Conservation (phyloP, 2,329 filamentous ascomycete species). For the Aspergillus ochraceoroseus region DNA sequence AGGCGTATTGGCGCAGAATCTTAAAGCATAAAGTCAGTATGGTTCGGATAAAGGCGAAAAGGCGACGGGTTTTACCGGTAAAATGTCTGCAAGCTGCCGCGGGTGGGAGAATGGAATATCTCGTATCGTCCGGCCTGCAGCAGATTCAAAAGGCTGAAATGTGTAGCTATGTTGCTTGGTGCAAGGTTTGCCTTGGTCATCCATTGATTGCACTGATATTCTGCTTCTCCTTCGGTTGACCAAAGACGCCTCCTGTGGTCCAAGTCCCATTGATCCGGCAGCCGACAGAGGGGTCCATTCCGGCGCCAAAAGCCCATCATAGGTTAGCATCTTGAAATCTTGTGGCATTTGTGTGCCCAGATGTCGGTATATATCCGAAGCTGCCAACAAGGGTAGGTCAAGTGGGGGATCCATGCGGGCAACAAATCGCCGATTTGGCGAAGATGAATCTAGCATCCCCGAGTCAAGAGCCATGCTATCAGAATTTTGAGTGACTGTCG, state of each 20-base stretch:
- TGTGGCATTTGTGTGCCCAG: slow-evolving; percentile 39
- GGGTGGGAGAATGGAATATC: slow-evolving; percentile 46
- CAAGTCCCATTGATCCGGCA: slow-evolving; percentile 23
- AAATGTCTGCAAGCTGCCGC: slow-evolving; percentile 42
- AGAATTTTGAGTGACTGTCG: slow-evolving; percentile 30
- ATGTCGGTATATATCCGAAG: slow-evolving; percentile 40
- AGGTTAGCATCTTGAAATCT: slow-evolving; percentile 39
- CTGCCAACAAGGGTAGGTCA: slow-evolving; percentile 41
- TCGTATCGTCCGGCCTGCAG: slow-evolving; percentile 38
- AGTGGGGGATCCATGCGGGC: slow-evolving; percentile 42
- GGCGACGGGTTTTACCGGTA: slow-evolving; percentile 32
- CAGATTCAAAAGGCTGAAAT: slow-evolving; percentile 42
- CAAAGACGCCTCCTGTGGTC: slow-evolving; percentile 27
- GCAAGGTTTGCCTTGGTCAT: slow-evolving; percentile 27
- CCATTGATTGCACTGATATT: slow-evolving; percentile 32
- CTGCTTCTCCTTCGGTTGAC: slow-evolving; percentile 31
- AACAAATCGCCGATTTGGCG: slow-evolving; percentile 44
- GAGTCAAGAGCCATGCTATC: slow-evolving; percentile 39
- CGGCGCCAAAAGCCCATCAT: slow-evolving; percentile 39
- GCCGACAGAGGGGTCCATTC: slow-evolving; percentile 25
- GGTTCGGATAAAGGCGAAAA: neutral
- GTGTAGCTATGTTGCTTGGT: slow-evolving; percentile 41
- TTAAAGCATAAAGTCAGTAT: slow-evolving; percentile 16
- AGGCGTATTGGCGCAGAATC: slow-evolving; percentile 44
- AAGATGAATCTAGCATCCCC: slow-evolving; percentile 33